Base-by-base conservation (phyloP, 768 basidiomycete species). In the Termitomyces sp. region DNA sequence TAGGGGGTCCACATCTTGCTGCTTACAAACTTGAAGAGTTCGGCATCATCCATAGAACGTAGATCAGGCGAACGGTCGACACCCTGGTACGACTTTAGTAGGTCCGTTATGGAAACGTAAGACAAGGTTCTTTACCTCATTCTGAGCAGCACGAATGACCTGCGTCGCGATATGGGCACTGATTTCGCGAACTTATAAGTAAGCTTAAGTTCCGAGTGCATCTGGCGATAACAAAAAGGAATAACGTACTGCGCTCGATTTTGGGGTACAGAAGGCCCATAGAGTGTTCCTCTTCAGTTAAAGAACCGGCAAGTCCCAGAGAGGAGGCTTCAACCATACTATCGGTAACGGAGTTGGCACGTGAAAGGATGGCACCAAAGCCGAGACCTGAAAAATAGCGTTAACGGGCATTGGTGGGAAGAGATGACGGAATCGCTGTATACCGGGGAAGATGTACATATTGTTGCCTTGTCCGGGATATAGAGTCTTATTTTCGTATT, bases 381-480 rank as follows among this genome's bases (percentile, higher is more conserved):
- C 92, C 94, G 60, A 92, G 75, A 44, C 90, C 87, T 75, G 69
- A 62, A 66, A 68, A 74, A 37, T n/a, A 31, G 33, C 60, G 54
- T 51, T 45, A 46, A 49, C 6, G 24, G 26, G 37, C 26, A 20
- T 9, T n/a, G 10, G 12, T 15, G 29, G 15, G 10, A 13, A 47
- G 16, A 33, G 16, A 51, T 34, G 15, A 22, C 8, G 33, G 33
- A 13, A 31, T 33, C 24, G 16, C 20, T 16, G 65, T 72, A 16
- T 42, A 83, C 84, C 82, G 50, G 85, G 85, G 78, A 87, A 87
- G 66, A 89, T 88, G 70, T 89, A 90, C 91, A 94, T 94, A 72
- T 96, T 98, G 70, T 96, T 97, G 28, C 94, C 94, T 73, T 97
- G 95, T 24, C 92, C 91, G 2, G 94, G 86, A 62, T 87, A 85